These are phyloP conservation scores for Amyloporia xantha DNA, from an alignment of 768 basidiomycete genomes.

Conservation along the genomic window DNA sequence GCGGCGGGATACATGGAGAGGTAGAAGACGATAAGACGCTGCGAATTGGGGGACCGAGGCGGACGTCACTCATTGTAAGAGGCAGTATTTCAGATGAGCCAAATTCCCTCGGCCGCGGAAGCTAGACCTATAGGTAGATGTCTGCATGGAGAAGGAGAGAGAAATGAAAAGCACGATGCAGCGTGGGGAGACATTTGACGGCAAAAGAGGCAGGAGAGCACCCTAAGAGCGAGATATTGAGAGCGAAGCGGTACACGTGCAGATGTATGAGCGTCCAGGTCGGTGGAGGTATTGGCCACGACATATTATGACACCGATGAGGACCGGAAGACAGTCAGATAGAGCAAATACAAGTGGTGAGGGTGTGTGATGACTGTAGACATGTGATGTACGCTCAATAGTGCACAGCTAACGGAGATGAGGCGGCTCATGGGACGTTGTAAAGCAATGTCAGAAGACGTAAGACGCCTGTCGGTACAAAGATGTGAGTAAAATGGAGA, in stretches of 20 bases:
- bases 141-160: constrained; percentile 7
- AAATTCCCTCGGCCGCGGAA: background rate
- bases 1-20: constrained; percentile 15
- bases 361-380: too few species aligned
- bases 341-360: too few species aligned
- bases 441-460: too few species aligned
- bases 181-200: constrained; percentile 7
- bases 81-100: constrained; percentile 13
- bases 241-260: constrained; percentile 17
- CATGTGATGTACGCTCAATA: too few species aligned
- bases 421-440: too few species aligned
- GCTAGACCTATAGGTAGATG: constrained; percentile 1
- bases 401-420: too few species aligned
- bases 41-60: constrained; percentile 4
- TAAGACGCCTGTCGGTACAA: too few species aligned
- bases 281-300: background rate
- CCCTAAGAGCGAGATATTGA: constrained; percentile 6
- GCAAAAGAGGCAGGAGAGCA: constrained; percentile 12
- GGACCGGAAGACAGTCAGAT: too few species aligned
- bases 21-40: background rate
- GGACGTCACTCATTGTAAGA: constrained; percentile 6
- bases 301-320: background rate
- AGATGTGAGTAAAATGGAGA: too few species aligned
- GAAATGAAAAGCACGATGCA: constrained; percentile 25
- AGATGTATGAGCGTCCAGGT: background rate